Percentiles rank a stretch among this genome's conserved stretches.
These are phyloP conservation scores for Pythium insidiosum DNA, from an alignment of 352 stramenopile species.

Conservation along the genomic window DNA sequence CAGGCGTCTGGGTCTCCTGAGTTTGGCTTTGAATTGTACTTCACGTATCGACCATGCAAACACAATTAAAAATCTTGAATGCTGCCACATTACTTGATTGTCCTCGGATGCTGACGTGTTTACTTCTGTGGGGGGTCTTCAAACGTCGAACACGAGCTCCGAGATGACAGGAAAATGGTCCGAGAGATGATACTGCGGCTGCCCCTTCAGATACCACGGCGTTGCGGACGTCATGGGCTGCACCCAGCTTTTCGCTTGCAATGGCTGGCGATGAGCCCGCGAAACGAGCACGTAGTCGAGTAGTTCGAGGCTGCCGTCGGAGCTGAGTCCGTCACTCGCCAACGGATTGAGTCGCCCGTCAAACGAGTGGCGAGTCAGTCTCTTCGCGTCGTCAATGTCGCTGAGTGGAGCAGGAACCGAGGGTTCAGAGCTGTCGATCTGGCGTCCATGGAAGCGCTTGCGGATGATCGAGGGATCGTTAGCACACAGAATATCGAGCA, in stretches of 20 bases:
- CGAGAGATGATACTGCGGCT: conserved; percentile 64
- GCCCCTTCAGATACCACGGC: conserved; percentile 52
- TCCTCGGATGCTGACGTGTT: too few relatives aligned
- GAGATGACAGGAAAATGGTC: conserved; percentile 74
- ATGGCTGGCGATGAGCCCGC: conserved; percentile 42
- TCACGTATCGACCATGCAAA: too few relatives aligned
- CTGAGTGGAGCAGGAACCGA: too few relatives aligned
- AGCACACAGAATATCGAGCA: conserved; percentile 55
- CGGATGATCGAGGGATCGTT: conserved; percentile 32
- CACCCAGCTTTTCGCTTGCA: conserved; percentile 43
- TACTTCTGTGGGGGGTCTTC: too few relatives aligned
- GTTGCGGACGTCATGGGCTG: conserved; percentile 38
- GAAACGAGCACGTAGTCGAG: conserved; percentile 72
- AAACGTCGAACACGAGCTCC: conserved; percentile 70
- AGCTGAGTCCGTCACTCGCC: conserved; percentile 51
- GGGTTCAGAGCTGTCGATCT: background rate
- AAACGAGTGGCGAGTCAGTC: conserved; percentile 50
- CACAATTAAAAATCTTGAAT: too few relatives aligned
- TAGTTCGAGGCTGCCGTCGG: conserved; percentile 65
- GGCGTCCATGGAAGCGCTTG: background rate
- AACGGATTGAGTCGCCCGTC: conserved; percentile 62
- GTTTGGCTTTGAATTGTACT: too few relatives aligned
- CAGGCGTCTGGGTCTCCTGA: too few relatives aligned
- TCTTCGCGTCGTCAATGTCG: conserved; percentile 15
- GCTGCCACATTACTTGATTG: too few relatives aligned